A percentile compares a stretch with the other conserved stretches of the same genome.
Evolutionary conservation across 208 protist species (phyloP).

Genomic region (Acanthamoeba lenticulata): DNA sequence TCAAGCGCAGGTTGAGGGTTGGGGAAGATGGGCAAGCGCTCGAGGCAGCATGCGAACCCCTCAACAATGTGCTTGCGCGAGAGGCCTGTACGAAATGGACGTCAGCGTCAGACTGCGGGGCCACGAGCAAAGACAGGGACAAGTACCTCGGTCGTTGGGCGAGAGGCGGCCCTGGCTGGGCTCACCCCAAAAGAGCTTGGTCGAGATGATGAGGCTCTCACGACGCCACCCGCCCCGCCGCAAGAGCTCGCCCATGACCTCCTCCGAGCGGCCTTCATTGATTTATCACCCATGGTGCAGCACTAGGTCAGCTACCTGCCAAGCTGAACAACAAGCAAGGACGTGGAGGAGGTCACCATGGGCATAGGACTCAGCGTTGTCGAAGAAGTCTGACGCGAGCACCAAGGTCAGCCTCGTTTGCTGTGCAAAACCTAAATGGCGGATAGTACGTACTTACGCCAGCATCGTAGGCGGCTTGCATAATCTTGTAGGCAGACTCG

Average conservation of each 20-base stretch:
- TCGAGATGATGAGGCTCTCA: conserved; percentile 71
- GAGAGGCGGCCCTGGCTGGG: not conserved
- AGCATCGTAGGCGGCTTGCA: conserved; percentile 54
- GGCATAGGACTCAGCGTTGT: conserved; percentile 74
- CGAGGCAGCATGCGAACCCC: not conserved
- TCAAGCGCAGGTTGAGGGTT: too few relatives aligned
- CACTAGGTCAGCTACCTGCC: not conserved
- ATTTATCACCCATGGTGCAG: too few relatives aligned
- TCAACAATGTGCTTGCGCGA: conserved; percentile 77
- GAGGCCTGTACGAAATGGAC: conserved; percentile 38
- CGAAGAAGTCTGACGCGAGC: conserved; percentile 70
- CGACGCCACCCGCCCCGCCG: conserved; percentile 50
- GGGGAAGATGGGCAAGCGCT: not conserved
- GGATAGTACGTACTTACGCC: conserved; percentile 44
- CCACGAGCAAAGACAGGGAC: not conserved
- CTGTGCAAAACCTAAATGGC: not conserved
- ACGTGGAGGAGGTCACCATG: conserved; percentile 9
- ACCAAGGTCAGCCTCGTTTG: not conserved
- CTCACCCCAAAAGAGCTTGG: conserved; percentile 75
- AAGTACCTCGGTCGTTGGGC: conserved; percentile 65
- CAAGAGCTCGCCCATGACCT: conserved; percentile 69
- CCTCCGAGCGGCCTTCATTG: conserved; percentile 55
- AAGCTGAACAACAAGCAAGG: not conserved
- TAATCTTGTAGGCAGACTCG: conserved; percentile 57
- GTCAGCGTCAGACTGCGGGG: not conserved